phyloP scores from a whole-genome alignment of 768 basidiomycete genomes.

The Gymnopilus dilepis region DNA sequence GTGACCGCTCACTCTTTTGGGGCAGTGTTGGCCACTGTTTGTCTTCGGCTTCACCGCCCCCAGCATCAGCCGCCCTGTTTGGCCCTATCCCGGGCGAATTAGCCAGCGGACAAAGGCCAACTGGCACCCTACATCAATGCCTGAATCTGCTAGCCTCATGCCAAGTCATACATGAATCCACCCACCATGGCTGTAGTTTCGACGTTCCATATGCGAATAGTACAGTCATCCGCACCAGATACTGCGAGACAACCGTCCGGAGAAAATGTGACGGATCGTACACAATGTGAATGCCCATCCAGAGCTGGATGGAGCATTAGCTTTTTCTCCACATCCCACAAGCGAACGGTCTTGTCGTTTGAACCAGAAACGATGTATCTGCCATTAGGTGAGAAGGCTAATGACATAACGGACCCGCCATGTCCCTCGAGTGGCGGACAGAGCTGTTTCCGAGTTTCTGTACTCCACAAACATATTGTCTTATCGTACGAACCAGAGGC shows the following conservation, averaged over 20 bases:
- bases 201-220: slow-evolving; percentile 19
- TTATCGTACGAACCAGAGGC: slow-evolving; percentile 7
- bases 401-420: slow-evolving; percentile 9
- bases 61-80: too few species aligned
- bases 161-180: neutral
- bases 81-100: neutral
- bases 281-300: neutral
- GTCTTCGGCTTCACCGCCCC: too few species aligned
- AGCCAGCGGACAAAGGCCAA: neutral
- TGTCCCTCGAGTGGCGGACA: slow-evolving; percentile 11
- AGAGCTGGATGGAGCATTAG: neutral
- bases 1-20: neutral
- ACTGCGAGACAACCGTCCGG: slow-evolving; percentile 13
- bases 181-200: neutral
- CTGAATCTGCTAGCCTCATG: neutral
- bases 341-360: slow-evolving; percentile 3
- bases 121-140: neutral
- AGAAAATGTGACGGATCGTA: neutral
- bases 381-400: slow-evolving; percentile 12
- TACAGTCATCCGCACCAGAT: slow-evolving; percentile 7
- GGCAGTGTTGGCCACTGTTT: neutral
- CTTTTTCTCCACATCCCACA: slow-evolving; percentile 14
- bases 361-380: slow-evolving; percentile 10
- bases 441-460: slow-evolving; percentile 6
- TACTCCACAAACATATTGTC: slow-evolving; percentile 20